phyloP scores from a whole-genome alignment of 2,329 filamentous ascomycete species.

The Ascochyta koolunga region DNA sequence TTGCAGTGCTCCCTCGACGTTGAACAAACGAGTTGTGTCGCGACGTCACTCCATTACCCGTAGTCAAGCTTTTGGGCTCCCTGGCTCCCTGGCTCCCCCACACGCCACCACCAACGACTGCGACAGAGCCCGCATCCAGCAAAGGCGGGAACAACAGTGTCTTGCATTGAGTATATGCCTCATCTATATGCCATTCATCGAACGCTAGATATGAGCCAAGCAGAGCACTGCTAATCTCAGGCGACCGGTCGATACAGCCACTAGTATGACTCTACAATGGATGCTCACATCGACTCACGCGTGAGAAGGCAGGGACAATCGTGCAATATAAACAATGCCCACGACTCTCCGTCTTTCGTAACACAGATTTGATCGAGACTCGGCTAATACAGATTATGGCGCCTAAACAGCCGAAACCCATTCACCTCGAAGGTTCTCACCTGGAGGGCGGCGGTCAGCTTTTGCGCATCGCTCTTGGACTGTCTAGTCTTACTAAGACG shows the following conservation, averaged over 20 bases:
- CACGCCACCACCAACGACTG: background rate
- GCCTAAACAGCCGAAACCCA: constrained; percentile 4
- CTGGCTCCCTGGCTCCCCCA: constrained; percentile 10
- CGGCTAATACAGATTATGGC: constrained; percentile 9
- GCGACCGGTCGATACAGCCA: constrained; percentile 19
- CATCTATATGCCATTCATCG: background rate
- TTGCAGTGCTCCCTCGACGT: background rate
- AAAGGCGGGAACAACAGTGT: too few species aligned
- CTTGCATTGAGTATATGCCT: too few species aligned
- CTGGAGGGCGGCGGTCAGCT: constrained; percentile 69
- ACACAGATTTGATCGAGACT: too few species aligned
- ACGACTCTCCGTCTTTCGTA: too few species aligned
- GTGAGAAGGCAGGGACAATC: background rate
- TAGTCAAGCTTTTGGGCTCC: constrained; percentile 13
- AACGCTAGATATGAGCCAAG: too few species aligned
- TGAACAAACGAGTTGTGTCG: background rate
- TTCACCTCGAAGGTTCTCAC: constrained; percentile 59
- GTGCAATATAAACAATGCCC: background rate
- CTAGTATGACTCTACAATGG: constrained; percentile 19
- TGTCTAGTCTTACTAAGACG: constrained; percentile 59
- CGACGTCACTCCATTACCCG: constrained; percentile 14
- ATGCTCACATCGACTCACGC: constrained; percentile 27
- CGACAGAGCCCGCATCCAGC: too few species aligned
- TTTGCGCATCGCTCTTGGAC: constrained; percentile 61
- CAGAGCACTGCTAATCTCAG: background rate